These are phyloP conservation scores for Nemophila menziesii DNA, from an alignment of 257 asterid species.

Conservation along the genomic window DNA sequence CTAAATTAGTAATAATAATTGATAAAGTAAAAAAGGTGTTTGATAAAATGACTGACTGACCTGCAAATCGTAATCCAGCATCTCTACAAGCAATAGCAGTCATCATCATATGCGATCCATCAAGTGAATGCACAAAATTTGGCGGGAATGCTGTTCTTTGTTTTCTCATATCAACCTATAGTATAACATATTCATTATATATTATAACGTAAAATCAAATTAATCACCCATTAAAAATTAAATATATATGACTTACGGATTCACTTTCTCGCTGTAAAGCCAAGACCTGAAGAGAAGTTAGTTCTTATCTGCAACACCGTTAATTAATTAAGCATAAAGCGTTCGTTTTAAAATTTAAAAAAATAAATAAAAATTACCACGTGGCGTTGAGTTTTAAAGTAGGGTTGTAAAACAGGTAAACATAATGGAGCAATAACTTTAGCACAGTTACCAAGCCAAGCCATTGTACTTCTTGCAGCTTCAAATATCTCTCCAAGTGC, in stretches of 20 bases:
- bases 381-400: conserved; percentile 66
- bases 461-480: conserved; percentile 94
- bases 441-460: conserved; percentile 97
- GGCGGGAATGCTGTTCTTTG: conserved; percentile 98
- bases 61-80: conserved; percentile 81
- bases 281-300: conserved; percentile 85
- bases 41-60: no score
- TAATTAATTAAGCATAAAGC: no score
- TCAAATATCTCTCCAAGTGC: conserved; percentile 86
- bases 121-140: conserved; percentile 86
- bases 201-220: background rate
- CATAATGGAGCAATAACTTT: conserved; percentile 99
- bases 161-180: conserved; percentile 70
- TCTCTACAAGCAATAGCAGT: no score
- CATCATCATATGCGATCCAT: no score
- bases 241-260: conserved; percentile 33
- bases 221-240: background rate
- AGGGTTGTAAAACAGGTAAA: conserved; percentile 94
- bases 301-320: conserved; percentile 59
- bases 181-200: no score
- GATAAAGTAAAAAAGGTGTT: no score
- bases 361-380: conserved; percentile 58
- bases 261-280: conserved; percentile 77
- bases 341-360: background rate
- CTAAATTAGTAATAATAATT: no score